Evolutionary conservation across 2,329 filamentous ascomycete genomes (phyloP).

Genomic region (Trichoderma sp.): DNA sequence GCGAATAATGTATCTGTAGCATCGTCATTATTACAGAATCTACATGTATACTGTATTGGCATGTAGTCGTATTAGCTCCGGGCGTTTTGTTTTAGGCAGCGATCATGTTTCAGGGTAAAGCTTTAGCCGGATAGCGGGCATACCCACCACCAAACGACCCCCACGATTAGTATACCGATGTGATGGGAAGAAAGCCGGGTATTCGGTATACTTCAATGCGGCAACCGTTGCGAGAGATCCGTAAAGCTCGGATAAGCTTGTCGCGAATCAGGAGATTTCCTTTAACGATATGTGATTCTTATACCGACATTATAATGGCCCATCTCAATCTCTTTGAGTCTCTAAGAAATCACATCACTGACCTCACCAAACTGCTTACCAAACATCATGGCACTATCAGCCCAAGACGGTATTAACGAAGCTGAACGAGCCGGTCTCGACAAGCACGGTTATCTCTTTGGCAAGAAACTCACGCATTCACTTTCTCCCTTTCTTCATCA

Average conservation of each 20-base stretch:
- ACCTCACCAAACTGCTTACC: background rate
- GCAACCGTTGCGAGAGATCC: background rate
- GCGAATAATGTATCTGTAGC: background rate
- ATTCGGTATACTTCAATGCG: slow-evolving; percentile 17
- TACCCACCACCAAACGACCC: slow-evolving; percentile 3
- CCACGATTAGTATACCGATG: background rate
- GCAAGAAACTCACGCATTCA: slow-evolving; percentile 20
- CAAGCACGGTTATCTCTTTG: slow-evolving; percentile 24
- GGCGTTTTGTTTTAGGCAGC: background rate
- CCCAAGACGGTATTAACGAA: background rate
- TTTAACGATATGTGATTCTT: background rate
- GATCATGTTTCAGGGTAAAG: slow-evolving; percentile 11
- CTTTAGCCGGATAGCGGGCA: slow-evolving; percentile 20
- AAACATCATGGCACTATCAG: background rate
- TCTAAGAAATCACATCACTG: background rate
- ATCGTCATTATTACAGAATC: background rate
- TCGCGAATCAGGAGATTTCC: no score
- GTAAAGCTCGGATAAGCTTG: background rate
- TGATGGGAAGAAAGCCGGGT: slow-evolving; percentile 1
- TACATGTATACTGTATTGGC: background rate
- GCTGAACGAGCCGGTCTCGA: slow-evolving; percentile 10
- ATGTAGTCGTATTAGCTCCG: background rate
- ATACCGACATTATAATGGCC: background rate
- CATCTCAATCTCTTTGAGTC: background rate
- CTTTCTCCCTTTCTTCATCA: slow-evolving; percentile 24